Base-by-base conservation (phyloP, 805 yeast species). In the Saturnispora saitoi region DNA sequence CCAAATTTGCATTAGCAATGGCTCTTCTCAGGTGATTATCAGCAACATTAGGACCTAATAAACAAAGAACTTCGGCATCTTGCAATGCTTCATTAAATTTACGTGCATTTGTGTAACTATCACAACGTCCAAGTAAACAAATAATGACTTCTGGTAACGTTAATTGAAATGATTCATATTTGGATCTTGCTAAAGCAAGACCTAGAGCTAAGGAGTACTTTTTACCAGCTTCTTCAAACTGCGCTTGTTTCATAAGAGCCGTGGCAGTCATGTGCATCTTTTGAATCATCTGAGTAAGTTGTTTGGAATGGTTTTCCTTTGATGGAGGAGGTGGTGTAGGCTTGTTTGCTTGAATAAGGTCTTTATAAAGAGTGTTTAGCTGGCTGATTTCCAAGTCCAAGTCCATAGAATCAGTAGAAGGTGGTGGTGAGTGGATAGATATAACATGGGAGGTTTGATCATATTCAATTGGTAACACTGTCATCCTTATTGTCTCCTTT, bases 21-120 rank as follows among this genome's bases (percentile, higher is more conserved):
- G 88, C 84, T 57, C 83, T 75, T 67, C 93, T 75, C 47, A 83
- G 70, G 58, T 81, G 83, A 60, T 84, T 82, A 47, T 85, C 93
- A 1, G 90, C 80, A 4, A 78, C 67, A 47, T 70, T 66, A 61
- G 78, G 67, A 65, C 78, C 80, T 58, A 83, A 70, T 37, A 77
- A 77, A 50, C 79, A 64, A 53, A 83, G 67, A 68, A 83, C 64
- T 52, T 84, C 90, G 3, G 86, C 77, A 59, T 85, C 95, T 55
- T 79, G 77, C 59, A 68, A 75, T 0, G 89, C 90, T 48, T 75
- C 77, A 42, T 78, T 54, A 60, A 70, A 78, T 47, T 78, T 70
- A 37, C 76, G 72, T 46, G 71, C 66, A 61, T 80, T 70, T 59
- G 83, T 67, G 55, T 77, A 71, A 0, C 89, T 80, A 58, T 85